phyloP scores from a whole-genome alignment of 192 early-diverging fungal species.

The Diversispora epigaea region DNA sequence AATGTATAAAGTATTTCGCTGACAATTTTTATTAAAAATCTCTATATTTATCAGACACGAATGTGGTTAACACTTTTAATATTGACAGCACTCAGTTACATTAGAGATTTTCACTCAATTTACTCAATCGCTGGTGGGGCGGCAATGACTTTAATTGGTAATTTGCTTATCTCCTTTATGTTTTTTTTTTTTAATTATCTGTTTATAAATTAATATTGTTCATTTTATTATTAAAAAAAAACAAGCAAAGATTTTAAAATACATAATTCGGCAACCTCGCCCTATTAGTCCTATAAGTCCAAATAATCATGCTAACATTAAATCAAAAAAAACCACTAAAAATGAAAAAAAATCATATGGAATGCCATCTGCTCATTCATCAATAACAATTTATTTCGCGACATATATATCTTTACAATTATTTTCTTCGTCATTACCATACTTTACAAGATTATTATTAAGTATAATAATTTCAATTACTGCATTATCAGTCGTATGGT shows the following conservation, averaged over 20 bases:
- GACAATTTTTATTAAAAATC: too few species aligned
- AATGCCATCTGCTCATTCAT: conserved; percentile 32
- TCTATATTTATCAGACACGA: too few species aligned
- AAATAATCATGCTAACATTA: neutral
- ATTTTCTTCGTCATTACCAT: neutral
- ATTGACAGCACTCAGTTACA: neutral
- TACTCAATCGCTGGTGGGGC: conserved; percentile 10
- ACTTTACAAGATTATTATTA: neutral
- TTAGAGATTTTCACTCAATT: neutral
- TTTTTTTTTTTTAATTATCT: neutral
- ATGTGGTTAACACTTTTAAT: neutral
- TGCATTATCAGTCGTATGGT: conserved; percentile 37
- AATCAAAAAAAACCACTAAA: neutral
- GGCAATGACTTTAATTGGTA: conserved; percentile 1
- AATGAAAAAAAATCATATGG: conserved; percentile 17
- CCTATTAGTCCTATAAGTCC: neutral
- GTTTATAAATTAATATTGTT: neutral
- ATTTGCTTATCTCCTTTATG: neutral
- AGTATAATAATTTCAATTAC: neutral
- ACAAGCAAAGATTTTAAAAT: conserved; percentile 12
- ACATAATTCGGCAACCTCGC: conserved; percentile 25
- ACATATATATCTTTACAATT: conserved; percentile 20
- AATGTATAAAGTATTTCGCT: too few species aligned
- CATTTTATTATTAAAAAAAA: too few species aligned
- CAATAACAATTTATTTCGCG: conserved; percentile 25